phyloP scores from a whole-genome alignment of 352 stramenopile species.

The Thraustochytrium sp. region DNA sequence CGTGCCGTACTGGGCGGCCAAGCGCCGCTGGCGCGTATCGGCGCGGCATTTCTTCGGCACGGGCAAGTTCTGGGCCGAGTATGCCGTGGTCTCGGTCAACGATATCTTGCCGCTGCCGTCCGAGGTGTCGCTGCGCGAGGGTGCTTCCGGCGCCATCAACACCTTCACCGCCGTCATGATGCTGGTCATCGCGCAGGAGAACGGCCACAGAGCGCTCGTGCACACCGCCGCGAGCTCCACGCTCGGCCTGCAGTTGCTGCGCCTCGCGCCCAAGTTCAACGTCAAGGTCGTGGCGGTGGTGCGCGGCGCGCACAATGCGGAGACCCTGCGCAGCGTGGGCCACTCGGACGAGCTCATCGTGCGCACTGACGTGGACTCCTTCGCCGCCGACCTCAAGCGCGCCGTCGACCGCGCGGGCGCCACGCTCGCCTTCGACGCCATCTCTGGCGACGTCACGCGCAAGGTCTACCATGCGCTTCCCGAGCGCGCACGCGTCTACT shows the following conservation, averaged over 20 bases:
- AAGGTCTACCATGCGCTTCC: constrained; percentile 43
- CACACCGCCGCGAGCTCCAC: constrained; percentile 49
- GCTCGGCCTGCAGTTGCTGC: constrained; percentile 49
- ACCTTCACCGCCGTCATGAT: constrained; percentile 47
- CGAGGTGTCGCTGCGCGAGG: constrained; percentile 41
- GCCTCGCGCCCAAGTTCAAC: constrained; percentile 33
- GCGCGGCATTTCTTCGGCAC: background rate
- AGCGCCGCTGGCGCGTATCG: constrained; percentile 30
- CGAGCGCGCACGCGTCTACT: constrained; percentile 3
- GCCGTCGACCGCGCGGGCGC: constrained; percentile 1
- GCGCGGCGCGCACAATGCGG: constrained; percentile 44
- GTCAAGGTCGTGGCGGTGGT: constrained; percentile 48
- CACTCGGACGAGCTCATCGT: constrained; percentile 46
- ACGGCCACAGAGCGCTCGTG: constrained; percentile 47
- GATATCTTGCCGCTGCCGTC: constrained; percentile 35
- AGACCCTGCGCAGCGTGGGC: constrained; percentile 39
- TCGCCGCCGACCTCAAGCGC: constrained; percentile 12
- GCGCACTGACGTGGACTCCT: constrained; percentile 15
- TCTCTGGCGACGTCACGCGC: constrained; percentile 24
- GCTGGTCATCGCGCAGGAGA: constrained; percentile 47
- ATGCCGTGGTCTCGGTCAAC: constrained; percentile 23
- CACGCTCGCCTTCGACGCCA: constrained; percentile 48
- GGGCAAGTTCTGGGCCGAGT: constrained; percentile 48
- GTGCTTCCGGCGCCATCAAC: constrained; percentile 47
- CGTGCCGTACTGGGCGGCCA: constrained; percentile 8